phyloP scores from a whole-genome alignment of 495 filamentous ascomycete genomes.

The Penicillium longicatenatum region DNA sequence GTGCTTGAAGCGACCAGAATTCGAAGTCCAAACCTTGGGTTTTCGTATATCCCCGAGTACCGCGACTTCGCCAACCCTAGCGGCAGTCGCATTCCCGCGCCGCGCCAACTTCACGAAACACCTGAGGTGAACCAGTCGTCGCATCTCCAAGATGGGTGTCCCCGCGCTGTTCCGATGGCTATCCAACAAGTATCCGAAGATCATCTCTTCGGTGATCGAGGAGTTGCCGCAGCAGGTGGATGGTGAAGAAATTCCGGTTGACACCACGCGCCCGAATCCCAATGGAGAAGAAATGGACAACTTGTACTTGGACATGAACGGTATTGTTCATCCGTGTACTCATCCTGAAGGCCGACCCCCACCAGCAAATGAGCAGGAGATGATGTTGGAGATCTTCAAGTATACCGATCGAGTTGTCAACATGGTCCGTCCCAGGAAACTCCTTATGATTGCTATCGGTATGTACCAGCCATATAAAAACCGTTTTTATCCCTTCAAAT shows the following conservation, averaged over 20 bases:
- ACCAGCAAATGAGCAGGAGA: slow-evolving; percentile 93
- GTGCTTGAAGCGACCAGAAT: slow-evolving; percentile 1
- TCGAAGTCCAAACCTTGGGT: neutral
- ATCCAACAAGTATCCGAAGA: slow-evolving; percentile 94
- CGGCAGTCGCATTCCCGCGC: slow-evolving; percentile 15
- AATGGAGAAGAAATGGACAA: slow-evolving; percentile 99
- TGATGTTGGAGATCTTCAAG: slow-evolving; percentile 98
- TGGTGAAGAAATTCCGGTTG: slow-evolving; percentile 80
- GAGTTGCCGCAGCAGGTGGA: slow-evolving; percentile 76
- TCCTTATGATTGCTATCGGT: slow-evolving; percentile 98
- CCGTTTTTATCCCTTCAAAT: no score
- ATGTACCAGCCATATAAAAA: slow-evolving; percentile 40
- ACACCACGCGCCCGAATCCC: slow-evolving; percentile 82
- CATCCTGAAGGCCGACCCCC: slow-evolving; percentile 93
- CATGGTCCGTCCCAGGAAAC: slow-evolving; percentile 93
- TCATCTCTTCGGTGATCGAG: slow-evolving; percentile 87
- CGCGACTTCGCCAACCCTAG: slow-evolving; percentile 2
- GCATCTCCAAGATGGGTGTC: slow-evolving; percentile 76
- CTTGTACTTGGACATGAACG: slow-evolving; percentile 99
- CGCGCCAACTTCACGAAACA: slow-evolving; percentile 11
- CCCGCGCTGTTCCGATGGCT: slow-evolving; percentile 93
- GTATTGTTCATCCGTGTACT: slow-evolving; percentile 98
- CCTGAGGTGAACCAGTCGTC: slow-evolving; percentile 15
- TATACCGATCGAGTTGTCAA: slow-evolving; percentile 98
- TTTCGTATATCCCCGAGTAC: neutral